Evolutionary conservation across 2,329 filamentous ascomycete genomes (phyloP).

Genomic region (Akanthomyces muscarius): DNA sequence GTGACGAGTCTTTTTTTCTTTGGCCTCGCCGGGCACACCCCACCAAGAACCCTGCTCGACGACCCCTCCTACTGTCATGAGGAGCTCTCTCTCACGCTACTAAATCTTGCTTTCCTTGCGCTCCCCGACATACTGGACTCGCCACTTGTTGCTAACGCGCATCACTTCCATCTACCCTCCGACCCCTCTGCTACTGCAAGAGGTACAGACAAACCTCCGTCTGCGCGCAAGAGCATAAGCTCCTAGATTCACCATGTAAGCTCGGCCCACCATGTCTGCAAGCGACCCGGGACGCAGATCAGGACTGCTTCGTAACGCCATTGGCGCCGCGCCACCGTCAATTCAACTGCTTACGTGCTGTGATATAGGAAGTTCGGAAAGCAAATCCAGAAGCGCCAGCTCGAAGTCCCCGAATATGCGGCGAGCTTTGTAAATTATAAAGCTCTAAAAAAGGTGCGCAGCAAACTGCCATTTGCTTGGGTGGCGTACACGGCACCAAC

Average conservation of each 20-base stretch:
- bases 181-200: neutral
- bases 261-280: constrained; percentile 9
- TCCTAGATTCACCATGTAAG: constrained; percentile 34
- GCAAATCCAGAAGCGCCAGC: constrained; percentile 97
- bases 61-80: constrained; percentile 16
- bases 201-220: neutral
- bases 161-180: neutral
- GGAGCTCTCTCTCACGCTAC: constrained; percentile 2
- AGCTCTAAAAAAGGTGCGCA: constrained; percentile 86
- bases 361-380: constrained; percentile 94
- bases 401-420: constrained; percentile 98
- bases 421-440: constrained; percentile 99
- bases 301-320: neutral
- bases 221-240: constrained; percentile 10
- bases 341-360: constrained; percentile 6
- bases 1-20: neutral
- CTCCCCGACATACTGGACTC: neutral
- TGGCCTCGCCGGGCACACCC: neutral
- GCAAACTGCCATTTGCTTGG: neutral
- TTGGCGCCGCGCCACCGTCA: neutral
- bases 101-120: neutral
- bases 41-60: constrained; percentile 10
- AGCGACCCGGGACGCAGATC: neutral
- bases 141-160: neutral
- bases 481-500: neutral